Conservation (phyloP, 257 asterid genomes). For the Rauvolfia tetraphylla region DNA sequence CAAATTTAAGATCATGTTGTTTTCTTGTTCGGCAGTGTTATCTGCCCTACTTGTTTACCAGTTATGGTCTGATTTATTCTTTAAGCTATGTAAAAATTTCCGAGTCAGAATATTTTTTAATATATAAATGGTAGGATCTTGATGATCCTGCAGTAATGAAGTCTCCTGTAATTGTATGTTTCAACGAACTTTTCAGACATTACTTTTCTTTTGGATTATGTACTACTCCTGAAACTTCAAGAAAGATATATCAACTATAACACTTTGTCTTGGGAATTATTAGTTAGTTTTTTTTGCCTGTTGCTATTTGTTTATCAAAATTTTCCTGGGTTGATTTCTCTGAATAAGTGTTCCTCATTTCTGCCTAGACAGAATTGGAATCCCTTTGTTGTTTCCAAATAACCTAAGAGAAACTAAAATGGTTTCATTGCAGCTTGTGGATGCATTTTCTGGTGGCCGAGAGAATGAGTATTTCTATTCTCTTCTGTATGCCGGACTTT, state of each 20-base stretch:
- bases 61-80: background rate
- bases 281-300: background rate
- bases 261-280: background rate
- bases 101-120: background rate
- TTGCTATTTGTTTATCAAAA: no score
- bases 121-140: background rate
- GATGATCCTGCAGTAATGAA: background rate
- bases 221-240: background rate
- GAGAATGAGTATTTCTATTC: constrained; percentile 74
- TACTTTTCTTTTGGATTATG: background rate
- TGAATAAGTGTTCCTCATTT: no score
- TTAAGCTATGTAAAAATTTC: background rate
- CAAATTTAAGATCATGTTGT: background rate
- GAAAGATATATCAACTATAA: background rate
- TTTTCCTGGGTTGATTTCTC: no score
- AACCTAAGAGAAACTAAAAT: constrained; percentile 6
- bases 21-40: background rate
- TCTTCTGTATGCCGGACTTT: constrained; percentile 80
- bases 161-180: background rate
- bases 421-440: constrained; percentile 52
- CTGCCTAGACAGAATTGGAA: background rate
- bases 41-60: background rate
- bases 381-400: background rate
- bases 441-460: constrained; percentile 54
- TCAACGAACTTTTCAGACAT: background rate